Percentiles rank a stretch among this genome's conserved stretches.
These are phyloP conservation scores for Paxillus ammoniavirescens DNA, from an alignment of 768 basidiomycete species.

Conservation along the genomic window DNA sequence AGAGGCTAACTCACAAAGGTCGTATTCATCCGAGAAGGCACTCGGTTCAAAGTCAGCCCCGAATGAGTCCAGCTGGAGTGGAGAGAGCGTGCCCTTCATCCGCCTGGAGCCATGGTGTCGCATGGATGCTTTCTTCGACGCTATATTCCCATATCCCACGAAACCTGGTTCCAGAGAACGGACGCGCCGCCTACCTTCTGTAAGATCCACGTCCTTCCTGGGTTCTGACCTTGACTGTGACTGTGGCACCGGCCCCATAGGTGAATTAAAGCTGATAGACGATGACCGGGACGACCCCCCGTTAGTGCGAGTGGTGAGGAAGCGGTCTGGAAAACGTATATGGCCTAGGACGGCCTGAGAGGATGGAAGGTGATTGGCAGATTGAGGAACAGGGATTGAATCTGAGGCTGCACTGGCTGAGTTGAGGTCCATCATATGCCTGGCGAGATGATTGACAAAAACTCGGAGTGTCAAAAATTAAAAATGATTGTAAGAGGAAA, in stretches of 20 bases:
- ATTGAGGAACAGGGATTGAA: slow-evolving; percentile 14
- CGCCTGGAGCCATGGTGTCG: slow-evolving; percentile 18
- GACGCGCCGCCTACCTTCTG: slow-evolving; percentile 19
- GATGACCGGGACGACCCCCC: slow-evolving; percentile 33
- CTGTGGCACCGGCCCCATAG: slow-evolving; percentile 8
- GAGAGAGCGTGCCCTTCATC: slow-evolving; percentile 19
- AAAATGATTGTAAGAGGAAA: not conserved
- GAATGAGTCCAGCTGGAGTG: slow-evolving; percentile 26
- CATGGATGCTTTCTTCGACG: slow-evolving; percentile 14
- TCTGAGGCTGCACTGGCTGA: slow-evolving; percentile 16
- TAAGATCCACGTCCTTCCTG: slow-evolving; percentile 4
- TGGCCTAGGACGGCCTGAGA: slow-evolving; percentile 19
- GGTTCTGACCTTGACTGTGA: slow-evolving; percentile 12
- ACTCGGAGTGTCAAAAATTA: not conserved
- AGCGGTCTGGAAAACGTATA: slow-evolving; percentile 35
- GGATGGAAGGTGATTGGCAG: slow-evolving; percentile 4
- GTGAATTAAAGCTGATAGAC: slow-evolving; percentile 22
- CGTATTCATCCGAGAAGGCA: slow-evolving; percentile 73
- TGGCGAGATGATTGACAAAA: not conserved
- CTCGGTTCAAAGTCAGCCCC: slow-evolving; percentile 37
- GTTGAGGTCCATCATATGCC: slow-evolving; percentile 31
- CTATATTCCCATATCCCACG: slow-evolving; percentile 8
- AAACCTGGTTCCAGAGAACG: slow-evolving; percentile 22
- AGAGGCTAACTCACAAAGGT: slow-evolving; percentile 56
- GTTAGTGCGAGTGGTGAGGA: slow-evolving; percentile 22